Conservation (phyloP, 768 basidiomycete genomes). For the Leccinum truebloodii region DNA sequence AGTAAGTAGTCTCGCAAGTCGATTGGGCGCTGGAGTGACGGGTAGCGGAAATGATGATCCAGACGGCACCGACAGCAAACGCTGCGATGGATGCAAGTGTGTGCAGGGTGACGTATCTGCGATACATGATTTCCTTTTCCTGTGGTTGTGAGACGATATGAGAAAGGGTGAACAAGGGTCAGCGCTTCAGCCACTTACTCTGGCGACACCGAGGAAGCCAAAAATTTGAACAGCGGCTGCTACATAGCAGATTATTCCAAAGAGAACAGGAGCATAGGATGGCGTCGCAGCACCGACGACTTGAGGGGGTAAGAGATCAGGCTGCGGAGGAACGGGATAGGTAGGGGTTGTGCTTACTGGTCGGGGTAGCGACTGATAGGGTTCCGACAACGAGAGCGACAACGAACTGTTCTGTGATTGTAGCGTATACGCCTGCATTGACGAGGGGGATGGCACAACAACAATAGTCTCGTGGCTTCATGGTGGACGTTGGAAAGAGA, state of each 20-base stretch:
- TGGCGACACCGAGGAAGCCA: constrained; percentile 83
- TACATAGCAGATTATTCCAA: constrained; percentile 75
- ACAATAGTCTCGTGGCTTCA: constrained; percentile 86
- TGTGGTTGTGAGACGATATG: constrained; percentile 30
- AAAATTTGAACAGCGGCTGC: constrained; percentile 76
- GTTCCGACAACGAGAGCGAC: constrained; percentile 67
- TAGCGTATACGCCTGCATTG: constrained; percentile 86
- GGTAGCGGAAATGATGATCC: constrained; percentile 79
- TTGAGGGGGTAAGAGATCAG: constrained; percentile 31
- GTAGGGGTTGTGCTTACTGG: constrained; percentile 56
- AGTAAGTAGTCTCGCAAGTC: constrained; percentile 64
- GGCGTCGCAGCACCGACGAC: constrained; percentile 90
- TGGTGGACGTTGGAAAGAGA: constrained; percentile 24
- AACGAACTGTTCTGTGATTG: constrained; percentile 74
- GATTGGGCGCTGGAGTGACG: constrained; percentile 71
- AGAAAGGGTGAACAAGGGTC: background rate
- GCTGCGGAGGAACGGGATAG: background rate
- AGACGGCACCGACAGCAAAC: constrained; percentile 77
- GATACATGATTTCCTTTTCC: constrained; percentile 68
- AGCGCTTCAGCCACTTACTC: constrained; percentile 43
- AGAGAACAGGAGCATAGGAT: constrained; percentile 67
- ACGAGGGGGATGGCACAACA: constrained; percentile 91
- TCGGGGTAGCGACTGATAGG: constrained; percentile 73
- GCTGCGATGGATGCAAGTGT: constrained; percentile 50
- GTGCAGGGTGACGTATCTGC: constrained; percentile 72